Evolutionary conservation across 2,329 filamentous ascomycete species (phyloP).

Genomic region (Fusarium sp.): DNA sequence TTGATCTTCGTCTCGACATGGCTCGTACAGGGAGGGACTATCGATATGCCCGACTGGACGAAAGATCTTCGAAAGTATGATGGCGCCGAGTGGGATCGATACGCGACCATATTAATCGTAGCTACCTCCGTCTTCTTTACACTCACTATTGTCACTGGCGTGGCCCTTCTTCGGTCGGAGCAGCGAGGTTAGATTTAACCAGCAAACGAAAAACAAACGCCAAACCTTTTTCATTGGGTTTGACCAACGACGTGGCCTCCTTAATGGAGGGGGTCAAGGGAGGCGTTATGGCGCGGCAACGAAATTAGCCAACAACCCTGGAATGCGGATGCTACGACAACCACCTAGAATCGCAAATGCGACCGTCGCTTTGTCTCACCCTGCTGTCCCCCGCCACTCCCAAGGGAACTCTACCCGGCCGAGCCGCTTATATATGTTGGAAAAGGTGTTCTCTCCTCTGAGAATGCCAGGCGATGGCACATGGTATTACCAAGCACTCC

Average conservation of each 20-base stretch:
- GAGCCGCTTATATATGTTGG: not conserved
- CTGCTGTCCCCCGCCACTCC: not conserved
- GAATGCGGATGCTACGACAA: not conserved
- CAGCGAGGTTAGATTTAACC: not conserved
- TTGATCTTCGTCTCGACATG: slow-evolving; percentile 6
- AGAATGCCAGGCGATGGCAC: not conserved
- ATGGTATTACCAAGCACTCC: not conserved
- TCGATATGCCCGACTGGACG: slow-evolving; percentile 25
- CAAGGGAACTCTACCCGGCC: too few relatives aligned
- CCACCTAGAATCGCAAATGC: not conserved
- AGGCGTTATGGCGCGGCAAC: not conserved
- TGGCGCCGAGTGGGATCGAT: slow-evolving; percentile 7
- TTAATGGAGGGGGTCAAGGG: not conserved
- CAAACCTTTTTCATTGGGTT: not conserved
- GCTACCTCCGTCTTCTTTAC: slow-evolving; percentile 6
- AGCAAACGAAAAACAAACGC: not conserved
- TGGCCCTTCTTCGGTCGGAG: slow-evolving; percentile 7
- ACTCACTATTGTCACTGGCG: not conserved
- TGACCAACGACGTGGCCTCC: not conserved
- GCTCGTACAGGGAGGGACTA: slow-evolving; percentile 5
- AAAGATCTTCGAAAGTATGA: slow-evolving; percentile 28
- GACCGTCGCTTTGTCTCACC: not conserved
- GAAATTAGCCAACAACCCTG: not conserved
- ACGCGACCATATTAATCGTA: slow-evolving; percentile 11
- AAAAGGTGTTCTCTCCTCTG: not conserved